Conservation (phyloP, 2,329 filamentous ascomycete genomes). For the Lasiodiplodia hormozganensis region DNA sequence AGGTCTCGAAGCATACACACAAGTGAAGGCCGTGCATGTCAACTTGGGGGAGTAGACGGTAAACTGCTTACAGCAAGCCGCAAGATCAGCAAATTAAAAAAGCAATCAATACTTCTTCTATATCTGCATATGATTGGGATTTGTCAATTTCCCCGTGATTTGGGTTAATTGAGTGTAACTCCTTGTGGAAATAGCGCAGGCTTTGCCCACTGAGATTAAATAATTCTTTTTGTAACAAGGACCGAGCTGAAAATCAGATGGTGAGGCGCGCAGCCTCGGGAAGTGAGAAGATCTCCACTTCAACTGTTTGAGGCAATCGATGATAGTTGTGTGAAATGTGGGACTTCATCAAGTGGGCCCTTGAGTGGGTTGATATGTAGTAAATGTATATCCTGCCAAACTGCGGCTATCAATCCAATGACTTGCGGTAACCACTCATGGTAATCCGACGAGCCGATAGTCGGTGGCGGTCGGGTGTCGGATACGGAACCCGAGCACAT, state of each 20-base stretch:
- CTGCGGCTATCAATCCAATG: not conserved
- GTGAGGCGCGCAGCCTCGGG: no score
- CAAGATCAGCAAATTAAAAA: no score
- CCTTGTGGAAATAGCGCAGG: no score
- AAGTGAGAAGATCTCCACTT: no score
- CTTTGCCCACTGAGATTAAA: no score
- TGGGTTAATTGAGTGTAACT: no score
- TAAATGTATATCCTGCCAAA: not conserved
- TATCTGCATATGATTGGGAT: no score
- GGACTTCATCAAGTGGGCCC: not conserved
- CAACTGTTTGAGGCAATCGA: no score
- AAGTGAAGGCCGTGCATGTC: slow-evolving; percentile 62
- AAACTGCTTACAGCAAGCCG: not conserved
- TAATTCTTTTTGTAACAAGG: no score
- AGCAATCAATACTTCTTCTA: no score
- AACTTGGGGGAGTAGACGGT: slow-evolving; percentile 46
- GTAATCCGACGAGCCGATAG: not conserved
- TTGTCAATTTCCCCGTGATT: no score
- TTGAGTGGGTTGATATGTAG: not conserved
- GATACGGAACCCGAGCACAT: not conserved
- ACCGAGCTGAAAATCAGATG: no score
- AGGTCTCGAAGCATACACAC: slow-evolving; percentile 66
- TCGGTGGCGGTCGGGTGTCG: not conserved
- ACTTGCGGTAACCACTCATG: not conserved
- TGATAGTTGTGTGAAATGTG: not conserved